Evolutionary conservation across 306 rosid genomes (phyloP), one percentile per base, ranked within the genome.

Genomic region (Prinsepia uniflora): DNA sequence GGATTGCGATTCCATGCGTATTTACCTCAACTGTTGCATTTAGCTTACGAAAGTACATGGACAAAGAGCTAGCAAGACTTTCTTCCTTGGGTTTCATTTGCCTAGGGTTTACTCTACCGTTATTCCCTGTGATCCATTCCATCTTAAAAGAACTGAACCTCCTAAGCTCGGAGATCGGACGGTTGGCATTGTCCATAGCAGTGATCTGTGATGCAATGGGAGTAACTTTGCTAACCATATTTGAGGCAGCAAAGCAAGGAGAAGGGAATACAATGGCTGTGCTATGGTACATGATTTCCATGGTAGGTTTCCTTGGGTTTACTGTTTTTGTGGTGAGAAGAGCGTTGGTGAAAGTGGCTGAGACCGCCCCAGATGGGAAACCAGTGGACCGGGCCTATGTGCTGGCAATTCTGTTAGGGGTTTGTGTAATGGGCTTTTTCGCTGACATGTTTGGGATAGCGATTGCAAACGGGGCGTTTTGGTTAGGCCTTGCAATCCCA

Each of bases 111-210:
- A 34, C 74, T 22, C n/a, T 70, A n/a, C 74, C 74, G 1, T 57
- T 70, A 44, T 90, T 89, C 71, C 92, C 86, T 0, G 79, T 76
- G 1, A 41, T 93, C 7, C 78, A 75, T 75, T 65, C 66, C 19
- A 18, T 84, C 7, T 86, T 93, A 0, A 68, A 76, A 68, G 97
- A 93, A 75, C 82, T 87, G 36, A 90, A 93, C 58, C 97, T 90
- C 17, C 40, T 93, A 4, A 90, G 87, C 71, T 90, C 98, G 0
- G 96, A 93, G 39, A 63, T 88, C 0, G 98, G 97, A 0, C 54
- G 84, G 24, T 19, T 83, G 55, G 73, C 97, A 0, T 58, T 87
- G 45, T 74, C 97, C 5, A 67, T 45, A 0, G 70, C 92, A 1
- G 40, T 93, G 0, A 70, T 93, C 24, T 66, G 89, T 15, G 98